Evolutionary conservation across 1,139 yeast species (phyloP), one percentile per base, ranked within the genome.

Genomic region (Suhomyces coccinellae): DNA sequence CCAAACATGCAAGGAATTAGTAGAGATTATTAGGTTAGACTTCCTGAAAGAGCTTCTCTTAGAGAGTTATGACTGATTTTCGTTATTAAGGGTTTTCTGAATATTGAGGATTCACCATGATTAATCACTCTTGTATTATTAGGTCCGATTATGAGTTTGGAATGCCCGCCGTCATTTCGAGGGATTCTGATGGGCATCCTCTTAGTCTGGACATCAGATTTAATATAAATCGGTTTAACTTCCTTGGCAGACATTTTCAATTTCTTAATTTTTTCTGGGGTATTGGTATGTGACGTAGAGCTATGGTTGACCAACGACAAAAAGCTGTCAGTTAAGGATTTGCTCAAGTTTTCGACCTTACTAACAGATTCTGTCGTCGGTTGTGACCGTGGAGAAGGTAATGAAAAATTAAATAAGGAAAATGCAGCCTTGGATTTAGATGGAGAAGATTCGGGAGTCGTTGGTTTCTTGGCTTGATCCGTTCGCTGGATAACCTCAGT

Each of bases 81-180:
- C 29, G 50, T 67, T 13, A 78, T 71, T 13, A 73, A 58, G 4
- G 76, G 75, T 38, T 65, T 69, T 33, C 64, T 68, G 50, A 74
- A 66, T 7, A 63, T 58, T 0, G 77, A 68, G 3, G 69, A 65
- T 34, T 65, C 64, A 0, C 80, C 80, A 54, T 77, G 80, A 29
- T 66, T 61, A 11, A 75, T 59, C 7, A 67, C 63, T 43, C 62
- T 67, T 5, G 77, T 70, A 15, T 76, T 73, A 49, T 77, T 74
- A 3, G 76, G 75, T 1, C 79, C 78, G n/a, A 80, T 68, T 2
- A 69, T 69, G 43, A 80, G 54, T 9, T 71, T 67, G 4, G 82
- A 74, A 48, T 70, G 75, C 4, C 73, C 58, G 0, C 78, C 77
- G 47, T 62, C 57, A 16, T 40, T 55, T 48, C 61, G 44, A 37